These are phyloP conservation scores for Lichina pygmaea DNA, from an alignment of 495 filamentous ascomycete genomes.

Conservation along the genomic window DNA sequence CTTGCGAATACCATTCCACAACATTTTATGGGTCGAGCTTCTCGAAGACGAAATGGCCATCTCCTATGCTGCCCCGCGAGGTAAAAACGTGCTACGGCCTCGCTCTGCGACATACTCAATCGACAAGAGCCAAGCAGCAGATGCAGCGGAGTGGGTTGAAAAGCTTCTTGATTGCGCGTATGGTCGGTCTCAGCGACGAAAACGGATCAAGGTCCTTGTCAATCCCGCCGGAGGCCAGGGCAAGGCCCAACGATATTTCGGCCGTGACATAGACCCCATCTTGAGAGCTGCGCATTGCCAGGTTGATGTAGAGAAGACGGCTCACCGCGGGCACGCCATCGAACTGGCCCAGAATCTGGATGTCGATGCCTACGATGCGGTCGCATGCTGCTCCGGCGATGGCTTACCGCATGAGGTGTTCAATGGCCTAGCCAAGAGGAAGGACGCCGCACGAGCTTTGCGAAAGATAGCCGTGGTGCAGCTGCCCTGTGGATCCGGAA, in stretches of 20 bases:
- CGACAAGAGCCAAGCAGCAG: conserved; percentile 20
- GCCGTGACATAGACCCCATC: conserved; percentile 50
- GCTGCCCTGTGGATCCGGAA: conserved; percentile 78
- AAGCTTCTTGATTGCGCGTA: conserved; percentile 45
- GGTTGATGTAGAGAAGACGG: conserved; percentile 49
- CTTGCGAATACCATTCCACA: conserved; percentile 38
- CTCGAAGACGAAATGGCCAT: conserved; percentile 35
- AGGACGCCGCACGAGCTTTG: conserved; percentile 48
- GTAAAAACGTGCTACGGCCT: conserved; percentile 30
- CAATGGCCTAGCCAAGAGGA: conserved; percentile 60
- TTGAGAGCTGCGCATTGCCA: conserved; percentile 59
- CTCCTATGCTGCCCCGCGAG: conserved; percentile 35
- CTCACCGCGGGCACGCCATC: conserved; percentile 46
- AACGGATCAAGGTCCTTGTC: conserved; percentile 62
- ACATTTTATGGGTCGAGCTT: conserved; percentile 59
- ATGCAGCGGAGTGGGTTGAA: conserved; percentile 30
- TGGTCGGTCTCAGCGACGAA: conserved; percentile 36
- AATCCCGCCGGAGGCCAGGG: conserved; percentile 83
- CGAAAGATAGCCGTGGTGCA: conserved; percentile 62
- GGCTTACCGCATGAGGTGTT: conserved; percentile 83
- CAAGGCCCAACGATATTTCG: conserved; percentile 43
- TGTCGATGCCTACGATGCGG: conserved; percentile 50
- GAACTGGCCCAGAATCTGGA: conserved; percentile 60
- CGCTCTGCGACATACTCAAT: conserved; percentile 33
- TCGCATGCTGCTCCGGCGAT: conserved; percentile 79